Evolutionary conservation across 163 green algal genomes (phyloP).

Genomic region (Chlorella variabilis): DNA sequence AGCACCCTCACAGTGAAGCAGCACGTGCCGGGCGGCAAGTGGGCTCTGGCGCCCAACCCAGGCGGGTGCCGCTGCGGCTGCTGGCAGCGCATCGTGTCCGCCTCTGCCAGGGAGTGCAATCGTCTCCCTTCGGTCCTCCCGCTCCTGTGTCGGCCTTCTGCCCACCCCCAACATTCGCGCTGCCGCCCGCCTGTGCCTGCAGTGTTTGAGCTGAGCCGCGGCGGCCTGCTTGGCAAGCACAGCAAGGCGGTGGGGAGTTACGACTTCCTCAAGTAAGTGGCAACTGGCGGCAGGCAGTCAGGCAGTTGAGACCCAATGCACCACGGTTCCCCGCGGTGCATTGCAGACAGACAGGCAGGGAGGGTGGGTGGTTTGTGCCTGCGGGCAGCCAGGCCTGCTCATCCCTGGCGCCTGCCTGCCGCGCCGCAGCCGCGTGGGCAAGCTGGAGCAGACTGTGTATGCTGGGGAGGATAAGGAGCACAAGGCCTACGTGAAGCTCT

Average conservation of each 20-base stretch:
- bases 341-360: no score
- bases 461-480: constrained; percentile 1
- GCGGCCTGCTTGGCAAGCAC: not conserved
- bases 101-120: no score
- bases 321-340: no score
- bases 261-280: constrained; percentile 32
- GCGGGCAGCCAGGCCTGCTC: no score
- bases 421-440: constrained; percentile 13
- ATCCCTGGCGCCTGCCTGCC: not conserved
- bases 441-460: constrained; percentile 7
- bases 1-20: constrained; percentile 17
- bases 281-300: no score
- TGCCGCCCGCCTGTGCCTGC: not conserved
- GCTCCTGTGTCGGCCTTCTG: no score
- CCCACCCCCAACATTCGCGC: no score
- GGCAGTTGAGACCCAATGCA: not conserved
- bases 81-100: no score
- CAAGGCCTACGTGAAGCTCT: constrained; percentile 14
- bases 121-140: no score
- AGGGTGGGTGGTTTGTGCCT: no score
- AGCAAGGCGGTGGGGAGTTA: not conserved
- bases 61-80: no score
- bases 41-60: constrained; percentile 4
- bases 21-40: not conserved
- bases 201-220: constrained; percentile 23